Conservation (phyloP, 1,284 basidiomycete species). For the Austroboletus sp. region DNA sequence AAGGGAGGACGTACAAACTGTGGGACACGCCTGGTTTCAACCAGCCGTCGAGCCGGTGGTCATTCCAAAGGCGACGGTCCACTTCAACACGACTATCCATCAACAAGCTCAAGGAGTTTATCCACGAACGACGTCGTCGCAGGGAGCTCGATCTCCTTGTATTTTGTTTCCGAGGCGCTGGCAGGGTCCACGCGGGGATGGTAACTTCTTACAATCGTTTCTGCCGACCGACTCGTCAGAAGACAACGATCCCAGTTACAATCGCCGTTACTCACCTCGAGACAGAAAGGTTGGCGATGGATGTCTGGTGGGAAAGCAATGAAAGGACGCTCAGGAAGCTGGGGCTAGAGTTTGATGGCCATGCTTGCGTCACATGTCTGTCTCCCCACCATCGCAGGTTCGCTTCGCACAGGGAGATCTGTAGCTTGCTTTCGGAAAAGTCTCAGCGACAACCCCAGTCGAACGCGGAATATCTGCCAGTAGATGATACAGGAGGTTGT, state of each 20-base stretch:
- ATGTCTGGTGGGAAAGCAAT: slow-evolving; percentile 30
- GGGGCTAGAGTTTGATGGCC: slow-evolving; percentile 22
- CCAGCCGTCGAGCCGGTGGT: neutral
- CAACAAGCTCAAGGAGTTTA: slow-evolving; percentile 13
- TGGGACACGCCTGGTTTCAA: slow-evolving; percentile 32
- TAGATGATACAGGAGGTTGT: neutral
- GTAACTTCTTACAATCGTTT: slow-evolving; percentile 14
- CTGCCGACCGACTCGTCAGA: slow-evolving; percentile 13
- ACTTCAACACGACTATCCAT: no score
- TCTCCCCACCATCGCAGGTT: slow-evolving; percentile 14
- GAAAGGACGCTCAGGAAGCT: slow-evolving; percentile 8
- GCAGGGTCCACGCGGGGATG: slow-evolving; percentile 12
- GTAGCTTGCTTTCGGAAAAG: slow-evolving; percentile 10
- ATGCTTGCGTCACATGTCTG: slow-evolving; percentile 25
- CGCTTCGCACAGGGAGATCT: slow-evolving; percentile 16
- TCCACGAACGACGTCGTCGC: slow-evolving; percentile 7
- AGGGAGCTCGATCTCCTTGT: slow-evolving; percentile 22
- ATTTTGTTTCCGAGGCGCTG: slow-evolving; percentile 14
- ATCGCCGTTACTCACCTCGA: slow-evolving; percentile 28
- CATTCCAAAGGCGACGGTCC: slow-evolving; percentile 6
- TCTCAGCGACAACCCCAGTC: slow-evolving; percentile 1
- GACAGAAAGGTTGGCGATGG: slow-evolving; percentile 23
- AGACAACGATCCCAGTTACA: slow-evolving; percentile 22
- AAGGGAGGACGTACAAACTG: slow-evolving; percentile 10
- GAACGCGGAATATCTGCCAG: slow-evolving; percentile 11